Evolutionary conservation across 1,139 yeast genomes (phyloP), one percentile per base, ranked within the genome.

Genomic region (Pichia sp.): DNA sequence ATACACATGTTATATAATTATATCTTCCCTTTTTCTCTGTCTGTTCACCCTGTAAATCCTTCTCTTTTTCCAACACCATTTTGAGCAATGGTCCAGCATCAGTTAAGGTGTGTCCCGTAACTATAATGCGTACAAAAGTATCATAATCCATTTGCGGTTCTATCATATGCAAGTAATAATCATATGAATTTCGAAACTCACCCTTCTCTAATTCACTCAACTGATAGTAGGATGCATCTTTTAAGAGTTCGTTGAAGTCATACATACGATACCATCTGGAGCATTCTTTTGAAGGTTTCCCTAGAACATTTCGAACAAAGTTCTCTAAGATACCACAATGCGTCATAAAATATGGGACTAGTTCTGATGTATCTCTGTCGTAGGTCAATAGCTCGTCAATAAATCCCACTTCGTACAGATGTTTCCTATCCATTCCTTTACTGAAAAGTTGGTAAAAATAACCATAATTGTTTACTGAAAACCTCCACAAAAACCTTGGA

Each of bases 401-500:
- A 26, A 28, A 28, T 13, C 25, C 25, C 10, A 9, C 21, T 6
- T 44, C 30, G 22, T 13, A n/a, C 23, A 21, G 12, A 13, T 28
- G 36, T 8, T 9, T n/a, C 16, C n/a, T 26, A 26, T 40, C 21
- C 13, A 8, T 23, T 2, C 44, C 41, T 16, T 39, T 44, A 21
- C 18, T 28, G 18, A 48, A 26, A 2, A 23, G n/a, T 7, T 26
- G 34, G 12, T 28, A 30, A 22, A 49, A 49, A 42, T 49, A 49
- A 13, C 12, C 30, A 18, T 46, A 49, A 16, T 45, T 49, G 30
- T 49, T 49, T 8, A 41, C 10, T 7, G 52, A 49, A 22, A 46
- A 49, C 28, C 49, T 26, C 52, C 52, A 49, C 18, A 49, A 10
- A 40, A 49, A 49, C 16, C 21, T 34, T 4, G 52, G 52, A 13